Conservation (phyloP, 1,139 yeast species). For the Candida sp. region DNA sequence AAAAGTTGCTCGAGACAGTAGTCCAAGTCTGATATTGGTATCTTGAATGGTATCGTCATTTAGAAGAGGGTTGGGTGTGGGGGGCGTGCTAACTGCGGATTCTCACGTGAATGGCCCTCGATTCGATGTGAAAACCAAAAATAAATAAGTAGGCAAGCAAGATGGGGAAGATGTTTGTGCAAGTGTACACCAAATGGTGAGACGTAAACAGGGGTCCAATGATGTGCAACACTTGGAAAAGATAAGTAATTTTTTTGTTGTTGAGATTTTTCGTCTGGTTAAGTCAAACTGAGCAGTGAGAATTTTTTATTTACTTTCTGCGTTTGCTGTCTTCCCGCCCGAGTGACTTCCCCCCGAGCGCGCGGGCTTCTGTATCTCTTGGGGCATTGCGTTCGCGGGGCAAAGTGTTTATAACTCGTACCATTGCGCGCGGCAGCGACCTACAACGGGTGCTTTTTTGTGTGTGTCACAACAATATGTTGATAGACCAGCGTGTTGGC, state of each 20-base stretch:
- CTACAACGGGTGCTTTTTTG: background rate
- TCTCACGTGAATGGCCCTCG: background rate
- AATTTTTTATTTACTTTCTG: background rate
- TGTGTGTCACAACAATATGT: background rate
- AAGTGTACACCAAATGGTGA: background rate
- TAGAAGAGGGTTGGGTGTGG: background rate
- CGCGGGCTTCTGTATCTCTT: background rate
- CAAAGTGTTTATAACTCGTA: background rate
- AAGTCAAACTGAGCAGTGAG: background rate
- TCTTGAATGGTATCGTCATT: slow-evolving; percentile 39
- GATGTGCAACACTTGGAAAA: background rate
- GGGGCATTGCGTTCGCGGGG: background rate
- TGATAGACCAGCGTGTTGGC: background rate
- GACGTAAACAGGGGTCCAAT: background rate
- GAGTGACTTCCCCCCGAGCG: background rate
- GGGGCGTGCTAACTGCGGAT: no score
- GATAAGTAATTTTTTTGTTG: background rate
- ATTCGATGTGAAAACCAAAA: background rate
- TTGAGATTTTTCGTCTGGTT: background rate
- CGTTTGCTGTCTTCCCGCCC: background rate
- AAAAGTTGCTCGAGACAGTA: slow-evolving; percentile 49
- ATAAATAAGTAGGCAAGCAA: background rate
- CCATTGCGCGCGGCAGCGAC: background rate
- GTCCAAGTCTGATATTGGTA: slow-evolving; percentile 45
- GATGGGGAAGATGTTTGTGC: background rate